Conservation (phyloP, 306 rosid genomes). For the Acacia acuminata region DNA sequence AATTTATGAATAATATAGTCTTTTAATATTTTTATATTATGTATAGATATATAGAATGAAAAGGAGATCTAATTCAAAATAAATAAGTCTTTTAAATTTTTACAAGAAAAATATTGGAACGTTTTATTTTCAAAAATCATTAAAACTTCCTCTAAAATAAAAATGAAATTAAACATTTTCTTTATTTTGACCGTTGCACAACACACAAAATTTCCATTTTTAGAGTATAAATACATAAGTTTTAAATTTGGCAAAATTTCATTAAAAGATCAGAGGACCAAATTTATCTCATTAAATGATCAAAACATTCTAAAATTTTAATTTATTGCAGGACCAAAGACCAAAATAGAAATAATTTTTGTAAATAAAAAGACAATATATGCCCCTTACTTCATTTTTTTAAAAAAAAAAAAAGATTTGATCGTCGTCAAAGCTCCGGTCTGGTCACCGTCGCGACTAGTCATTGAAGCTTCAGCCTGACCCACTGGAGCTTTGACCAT, state of each 20-base stretch:
- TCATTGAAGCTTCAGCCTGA: rapidly evolving
- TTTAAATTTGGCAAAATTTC: too few relatives aligned
- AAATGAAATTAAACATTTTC: neutral
- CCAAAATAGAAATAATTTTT: too few relatives aligned
- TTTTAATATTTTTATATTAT: neutral
- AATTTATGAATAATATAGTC: neutral
- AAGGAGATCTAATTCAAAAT: neutral
- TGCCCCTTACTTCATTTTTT: too few relatives aligned
- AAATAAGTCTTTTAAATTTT: neutral
- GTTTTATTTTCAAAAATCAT: neutral
- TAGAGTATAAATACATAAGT: neutral
- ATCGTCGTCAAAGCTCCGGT: rapidly evolving
- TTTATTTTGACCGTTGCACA: neutral
- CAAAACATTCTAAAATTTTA: too few relatives aligned
- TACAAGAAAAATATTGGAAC: neutral
- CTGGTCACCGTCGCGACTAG: too few relatives aligned
- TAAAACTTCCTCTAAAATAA: neutral
- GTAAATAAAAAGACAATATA: too few relatives aligned
- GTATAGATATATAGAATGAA: neutral
- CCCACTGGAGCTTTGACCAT: rapidly evolving
- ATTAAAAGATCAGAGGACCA: too few relatives aligned
- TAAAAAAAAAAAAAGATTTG: too few relatives aligned
- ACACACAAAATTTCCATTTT: neutral
- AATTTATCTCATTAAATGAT: too few relatives aligned
- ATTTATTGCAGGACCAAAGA: too few relatives aligned